A percentile compares a stretch with the other conserved stretches of the same genome.
These are phyloP conservation scores for Cystobasidium slooffiae DNA, from an alignment of 1,284 basidiomycete genomes.

Conservation along the genomic window DNA sequence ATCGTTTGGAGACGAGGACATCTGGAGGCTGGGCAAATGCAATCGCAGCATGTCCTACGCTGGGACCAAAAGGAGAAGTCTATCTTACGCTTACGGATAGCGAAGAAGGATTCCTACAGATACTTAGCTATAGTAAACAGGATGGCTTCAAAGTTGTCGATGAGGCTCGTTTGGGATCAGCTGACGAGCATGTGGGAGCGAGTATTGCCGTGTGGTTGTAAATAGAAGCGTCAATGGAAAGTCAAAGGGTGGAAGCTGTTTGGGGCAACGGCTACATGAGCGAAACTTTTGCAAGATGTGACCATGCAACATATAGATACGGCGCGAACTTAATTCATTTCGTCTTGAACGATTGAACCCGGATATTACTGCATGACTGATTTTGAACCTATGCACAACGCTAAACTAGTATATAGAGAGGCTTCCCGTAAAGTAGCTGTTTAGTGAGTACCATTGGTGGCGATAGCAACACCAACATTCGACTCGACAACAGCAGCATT, in stretches of 20 bases:
- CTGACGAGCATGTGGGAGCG: conserved; percentile 31
- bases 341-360: too few species aligned
- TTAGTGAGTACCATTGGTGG: conserved; percentile 22
- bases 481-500: conserved; percentile 21
- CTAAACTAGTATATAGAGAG: background rate
- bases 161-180: conserved; percentile 22
- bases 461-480: conserved; percentile 28
- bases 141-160: conserved; percentile 29
- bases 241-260: background rate
- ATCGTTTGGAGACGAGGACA: conserved; percentile 56
- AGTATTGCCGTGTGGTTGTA: conserved; percentile 42
- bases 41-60: conserved; percentile 55
- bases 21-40: conserved; percentile 60
- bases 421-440: background rate
- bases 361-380: too few species aligned
- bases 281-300: too few species aligned
- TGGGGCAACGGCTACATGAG: background rate
- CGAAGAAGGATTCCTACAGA: conserved; percentile 56
- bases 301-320: too few species aligned
- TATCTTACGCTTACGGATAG: conserved; percentile 57
- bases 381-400: too few species aligned
- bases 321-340: too few species aligned
- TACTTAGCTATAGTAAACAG: conserved; percentile 50
- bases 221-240: background rate
- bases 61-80: conserved; percentile 47